Conservation (phyloP, 2,329 filamentous ascomycete genomes). For the Cryphonectria naterciae region DNA sequence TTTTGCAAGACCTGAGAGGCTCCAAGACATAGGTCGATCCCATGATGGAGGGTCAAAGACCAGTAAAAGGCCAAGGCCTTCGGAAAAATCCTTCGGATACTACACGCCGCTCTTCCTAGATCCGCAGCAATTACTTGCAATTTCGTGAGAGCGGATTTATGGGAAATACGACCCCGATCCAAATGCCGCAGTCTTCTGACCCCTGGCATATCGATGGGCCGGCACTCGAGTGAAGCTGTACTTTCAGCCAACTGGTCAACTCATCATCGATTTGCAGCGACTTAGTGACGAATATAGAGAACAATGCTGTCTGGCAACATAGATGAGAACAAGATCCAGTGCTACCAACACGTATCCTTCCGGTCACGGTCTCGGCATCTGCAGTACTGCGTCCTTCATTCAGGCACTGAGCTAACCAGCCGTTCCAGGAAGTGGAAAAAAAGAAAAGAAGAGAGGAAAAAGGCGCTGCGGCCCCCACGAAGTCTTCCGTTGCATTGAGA, state of each 20-base stretch:
- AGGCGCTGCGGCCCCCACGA: not conserved
- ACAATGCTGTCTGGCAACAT: constrained; percentile 7
- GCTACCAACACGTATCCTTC: not conserved
- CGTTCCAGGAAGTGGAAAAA: not conserved
- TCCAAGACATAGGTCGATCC: not conserved
- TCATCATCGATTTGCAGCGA: not conserved
- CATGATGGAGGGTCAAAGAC: not conserved
- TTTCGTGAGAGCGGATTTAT: not conserved
- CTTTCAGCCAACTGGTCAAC: not conserved
- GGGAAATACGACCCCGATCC: not conserved
- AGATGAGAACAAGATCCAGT: constrained; percentile 8
- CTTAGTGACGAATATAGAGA: not conserved
- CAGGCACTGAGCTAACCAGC: not conserved
- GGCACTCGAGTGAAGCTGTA: not conserved
- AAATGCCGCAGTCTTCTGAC: not conserved
- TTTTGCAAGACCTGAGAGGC: not conserved
- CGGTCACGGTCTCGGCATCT: not conserved
- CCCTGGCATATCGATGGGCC: not conserved
- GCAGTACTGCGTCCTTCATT: not conserved
- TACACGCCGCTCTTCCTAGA: not conserved
- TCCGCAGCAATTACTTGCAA: not conserved
- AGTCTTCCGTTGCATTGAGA: not conserved
- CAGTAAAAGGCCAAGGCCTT: not conserved
- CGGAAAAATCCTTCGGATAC: not conserved
- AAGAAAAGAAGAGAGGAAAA: not conserved